phyloP scores from a whole-genome alignment of 2,329 filamentous ascomycete genomes.

The Eurotiales sp. region DNA sequence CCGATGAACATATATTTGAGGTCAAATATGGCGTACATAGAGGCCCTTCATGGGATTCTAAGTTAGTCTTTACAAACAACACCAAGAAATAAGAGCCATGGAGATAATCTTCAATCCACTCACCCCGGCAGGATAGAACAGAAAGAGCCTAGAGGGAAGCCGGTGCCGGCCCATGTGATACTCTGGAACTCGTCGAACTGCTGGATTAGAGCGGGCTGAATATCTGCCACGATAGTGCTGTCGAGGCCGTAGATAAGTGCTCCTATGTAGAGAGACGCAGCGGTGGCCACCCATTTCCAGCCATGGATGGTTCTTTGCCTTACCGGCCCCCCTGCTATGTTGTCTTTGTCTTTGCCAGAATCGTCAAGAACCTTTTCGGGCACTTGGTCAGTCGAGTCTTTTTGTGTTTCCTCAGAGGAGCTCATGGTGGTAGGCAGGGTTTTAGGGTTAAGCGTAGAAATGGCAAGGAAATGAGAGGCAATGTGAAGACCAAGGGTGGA shows the following conservation, averaged over 20 bases:
- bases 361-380: neutral
- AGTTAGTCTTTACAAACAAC: neutral
- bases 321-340: too few species aligned
- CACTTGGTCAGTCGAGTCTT: too few species aligned
- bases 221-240: conserved; percentile 48
- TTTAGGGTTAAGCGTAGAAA: too few species aligned
- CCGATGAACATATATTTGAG: conserved; percentile 7
- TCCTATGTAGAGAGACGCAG: neutral
- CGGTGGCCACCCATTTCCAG: neutral
- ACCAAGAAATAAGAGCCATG: too few species aligned
- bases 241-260: conserved; percentile 21
- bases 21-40: conserved; percentile 18
- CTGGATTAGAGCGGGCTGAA: conserved; percentile 40
- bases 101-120: neutral
- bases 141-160: neutral
- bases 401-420: too few species aligned
- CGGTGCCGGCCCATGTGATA: neutral
- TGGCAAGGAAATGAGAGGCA: too few species aligned
- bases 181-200: conserved; percentile 31
- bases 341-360: too few species aligned
- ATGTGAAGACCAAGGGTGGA: too few species aligned
- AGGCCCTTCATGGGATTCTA: conserved; percentile 15
- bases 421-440: too few species aligned
- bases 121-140: conserved; percentile 3
- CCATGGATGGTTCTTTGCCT: neutral